Evolutionary conservation across 2,329 filamentous ascomycete genomes (phyloP).

Genomic region (Daldinia eschscholtzii): DNA sequence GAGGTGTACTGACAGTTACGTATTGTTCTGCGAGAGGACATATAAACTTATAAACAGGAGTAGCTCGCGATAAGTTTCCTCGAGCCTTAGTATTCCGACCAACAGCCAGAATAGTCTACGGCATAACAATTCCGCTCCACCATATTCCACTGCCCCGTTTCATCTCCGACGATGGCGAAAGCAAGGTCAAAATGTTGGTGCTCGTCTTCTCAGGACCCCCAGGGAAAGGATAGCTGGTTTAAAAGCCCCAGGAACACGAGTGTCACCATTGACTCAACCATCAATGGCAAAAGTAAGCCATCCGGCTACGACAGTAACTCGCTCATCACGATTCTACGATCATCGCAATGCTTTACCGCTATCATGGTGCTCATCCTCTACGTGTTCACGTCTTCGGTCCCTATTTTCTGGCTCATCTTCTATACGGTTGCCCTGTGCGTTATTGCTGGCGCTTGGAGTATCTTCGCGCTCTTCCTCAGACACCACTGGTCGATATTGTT

Average conservation of each 20-base stretch:
- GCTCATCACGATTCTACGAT: slow-evolving; percentile 40
- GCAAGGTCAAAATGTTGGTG: slow-evolving; percentile 11
- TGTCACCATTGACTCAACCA: slow-evolving; percentile 38
- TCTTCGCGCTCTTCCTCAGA: slow-evolving; percentile 31
- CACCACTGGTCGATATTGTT: slow-evolving; percentile 34
- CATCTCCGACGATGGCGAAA: neutral
- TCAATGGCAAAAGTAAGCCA: slow-evolving; percentile 30
- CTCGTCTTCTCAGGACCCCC: slow-evolving; percentile 1
- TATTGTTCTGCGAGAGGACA: neutral
- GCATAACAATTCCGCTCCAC: neutral
- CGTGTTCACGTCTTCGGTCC: slow-evolving; percentile 26
- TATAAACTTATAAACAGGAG: neutral
- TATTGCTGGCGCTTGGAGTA: slow-evolving; percentile 27
- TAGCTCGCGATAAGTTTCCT: neutral
- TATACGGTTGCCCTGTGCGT: slow-evolving; percentile 3
- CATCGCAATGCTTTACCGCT: slow-evolving; percentile 32
- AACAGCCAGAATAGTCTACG: neutral
- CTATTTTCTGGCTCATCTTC: slow-evolving; percentile 26
- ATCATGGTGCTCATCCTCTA: slow-evolving; percentile 26
- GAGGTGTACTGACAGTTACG: neutral
- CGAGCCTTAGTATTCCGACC: neutral
- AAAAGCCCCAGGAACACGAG: slow-evolving; percentile 34
- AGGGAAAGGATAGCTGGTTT: slow-evolving; percentile 27
- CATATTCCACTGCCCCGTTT: neutral
- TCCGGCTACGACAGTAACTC: slow-evolving; percentile 41